A percentile compares a stretch with the other conserved stretches of the same genome.
Conservation (phyloP, 2,329 filamentous ascomycete genomes). For the Septoria petroselini region DNA sequence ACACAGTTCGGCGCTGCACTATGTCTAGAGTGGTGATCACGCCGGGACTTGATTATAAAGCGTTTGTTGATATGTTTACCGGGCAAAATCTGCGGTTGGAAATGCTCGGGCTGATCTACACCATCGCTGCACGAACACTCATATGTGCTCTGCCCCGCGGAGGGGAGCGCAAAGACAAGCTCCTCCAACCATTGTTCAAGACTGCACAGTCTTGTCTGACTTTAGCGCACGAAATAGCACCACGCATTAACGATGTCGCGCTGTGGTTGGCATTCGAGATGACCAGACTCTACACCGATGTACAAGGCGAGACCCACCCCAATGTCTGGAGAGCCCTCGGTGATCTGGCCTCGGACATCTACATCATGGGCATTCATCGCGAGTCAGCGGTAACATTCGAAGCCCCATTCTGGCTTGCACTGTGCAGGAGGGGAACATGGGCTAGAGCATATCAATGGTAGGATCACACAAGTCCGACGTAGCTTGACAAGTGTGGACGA, state of each 20-base stretch:
- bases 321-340: slow-evolving; percentile 36
- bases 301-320: slow-evolving; percentile 16
- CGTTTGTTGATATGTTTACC: slow-evolving; percentile 20
- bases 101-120: slow-evolving; percentile 24
- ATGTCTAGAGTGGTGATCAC: background rate
- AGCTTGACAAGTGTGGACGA: no score
- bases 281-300: slow-evolving; percentile 3
- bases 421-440: slow-evolving; percentile 22
- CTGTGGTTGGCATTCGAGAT: slow-evolving; percentile 18
- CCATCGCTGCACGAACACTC: slow-evolving; percentile 19
- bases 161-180: slow-evolving; percentile 12
- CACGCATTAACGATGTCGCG: slow-evolving; percentile 18
- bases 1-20: background rate
- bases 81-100: slow-evolving; percentile 24
- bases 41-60: background rate
- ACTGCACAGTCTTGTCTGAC: slow-evolving; percentile 10
- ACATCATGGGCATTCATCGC: slow-evolving; percentile 44
- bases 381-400: no score
- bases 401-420: slow-evolving; percentile 26
- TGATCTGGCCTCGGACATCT: slow-evolving; percentile 67
- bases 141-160: slow-evolving; percentile 11
- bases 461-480: no score
- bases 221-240: slow-evolving; percentile 19
- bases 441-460: slow-evolving; percentile 11
- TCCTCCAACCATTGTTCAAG: slow-evolving; percentile 18